A percentile compares a stretch with the other conserved stretches of the same genome.
phyloP scores from a whole-genome alignment of 2,329 filamentous ascomycete species.

The Juglanconis sp. region DNA sequence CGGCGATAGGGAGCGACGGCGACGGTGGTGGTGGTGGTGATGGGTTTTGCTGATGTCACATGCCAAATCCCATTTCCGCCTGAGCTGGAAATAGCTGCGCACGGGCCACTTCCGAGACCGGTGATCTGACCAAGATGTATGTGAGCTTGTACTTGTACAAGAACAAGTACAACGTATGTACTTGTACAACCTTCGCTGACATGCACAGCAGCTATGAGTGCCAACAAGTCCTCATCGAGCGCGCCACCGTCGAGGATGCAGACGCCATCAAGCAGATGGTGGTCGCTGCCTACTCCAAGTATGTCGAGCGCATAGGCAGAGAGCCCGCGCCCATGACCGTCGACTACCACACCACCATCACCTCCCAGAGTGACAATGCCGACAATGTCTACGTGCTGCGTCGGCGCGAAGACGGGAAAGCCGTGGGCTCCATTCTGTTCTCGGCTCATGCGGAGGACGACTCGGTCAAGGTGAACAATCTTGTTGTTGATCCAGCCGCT shows the following conservation, averaged over 20 bases:
- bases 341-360: constrained; percentile 30
- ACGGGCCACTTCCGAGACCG: neutral
- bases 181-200: neutral
- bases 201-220: too few species aligned
- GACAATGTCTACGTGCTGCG: constrained; percentile 25
- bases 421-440: constrained; percentile 30
- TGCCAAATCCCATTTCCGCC: constrained; percentile 17
- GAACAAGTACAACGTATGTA: too few species aligned
- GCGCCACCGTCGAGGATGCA: constrained; percentile 22
- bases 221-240: neutral
- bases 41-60: constrained; percentile 25
- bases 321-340: constrained; percentile 34
- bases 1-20: too few species aligned
- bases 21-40: too few species aligned
- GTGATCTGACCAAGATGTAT: neutral
- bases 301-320: constrained; percentile 32
- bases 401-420: neutral
- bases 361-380: neutral
- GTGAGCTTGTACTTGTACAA: too few species aligned
- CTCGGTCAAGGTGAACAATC: constrained; percentile 21
- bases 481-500: constrained; percentile 20
- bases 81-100: neutral
- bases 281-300: constrained; percentile 30
- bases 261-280: constrained; percentile 30
- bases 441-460: neutral